These are phyloP conservation scores for Cercospora zeae-maydis DNA, from an alignment of 2,329 filamentous ascomycete genomes.

Conservation along the genomic window DNA sequence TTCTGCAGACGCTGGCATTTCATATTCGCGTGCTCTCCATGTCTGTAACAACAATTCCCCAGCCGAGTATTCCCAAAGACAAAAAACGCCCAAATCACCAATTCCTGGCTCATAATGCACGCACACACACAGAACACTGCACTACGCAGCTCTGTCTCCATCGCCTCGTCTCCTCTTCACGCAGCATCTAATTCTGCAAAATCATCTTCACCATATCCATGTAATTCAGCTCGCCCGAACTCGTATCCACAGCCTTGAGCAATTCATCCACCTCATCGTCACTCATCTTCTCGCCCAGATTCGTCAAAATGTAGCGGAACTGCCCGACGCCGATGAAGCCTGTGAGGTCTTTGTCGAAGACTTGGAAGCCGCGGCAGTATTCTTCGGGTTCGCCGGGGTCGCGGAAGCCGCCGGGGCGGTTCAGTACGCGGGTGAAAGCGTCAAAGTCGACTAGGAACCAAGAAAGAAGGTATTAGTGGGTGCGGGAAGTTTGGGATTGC, in stretches of 20 bases:
- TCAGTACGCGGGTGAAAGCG: conserved; percentile 92
- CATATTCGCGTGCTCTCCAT: background rate
- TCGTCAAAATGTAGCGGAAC: conserved; percentile 94
- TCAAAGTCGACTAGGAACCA: conserved; percentile 81
- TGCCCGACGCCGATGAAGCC: conserved; percentile 97
- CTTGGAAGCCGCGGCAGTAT: conserved; percentile 97
- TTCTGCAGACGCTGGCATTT: background rate
- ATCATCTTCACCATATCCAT: conserved; percentile 51
- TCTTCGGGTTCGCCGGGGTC: conserved; percentile 97
- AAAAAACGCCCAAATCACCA: background rate
- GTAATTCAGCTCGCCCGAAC: conserved; percentile 96
- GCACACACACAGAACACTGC: background rate
- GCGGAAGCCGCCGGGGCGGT: conserved; percentile 96
- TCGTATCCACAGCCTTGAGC: conserved; percentile 95
- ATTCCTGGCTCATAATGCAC: conserved; percentile 5
- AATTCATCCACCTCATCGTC: conserved; percentile 98
- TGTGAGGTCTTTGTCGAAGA: conserved; percentile 98
- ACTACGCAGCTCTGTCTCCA: background rate
- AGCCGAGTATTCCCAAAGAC: background rate
- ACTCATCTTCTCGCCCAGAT: conserved; percentile 98
- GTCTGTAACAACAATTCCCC: background rate
- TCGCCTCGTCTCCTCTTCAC: background rate
- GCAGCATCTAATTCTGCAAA: conserved; percentile 35
- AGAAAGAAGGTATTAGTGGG: conserved; percentile 6
- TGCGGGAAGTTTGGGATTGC: background rate